Percentiles rank a stretch among this genome's conserved stretches.
Evolutionary conservation across 2,329 filamentous ascomycete genomes (phyloP).

Genomic region (Aspergillus sp.): DNA sequence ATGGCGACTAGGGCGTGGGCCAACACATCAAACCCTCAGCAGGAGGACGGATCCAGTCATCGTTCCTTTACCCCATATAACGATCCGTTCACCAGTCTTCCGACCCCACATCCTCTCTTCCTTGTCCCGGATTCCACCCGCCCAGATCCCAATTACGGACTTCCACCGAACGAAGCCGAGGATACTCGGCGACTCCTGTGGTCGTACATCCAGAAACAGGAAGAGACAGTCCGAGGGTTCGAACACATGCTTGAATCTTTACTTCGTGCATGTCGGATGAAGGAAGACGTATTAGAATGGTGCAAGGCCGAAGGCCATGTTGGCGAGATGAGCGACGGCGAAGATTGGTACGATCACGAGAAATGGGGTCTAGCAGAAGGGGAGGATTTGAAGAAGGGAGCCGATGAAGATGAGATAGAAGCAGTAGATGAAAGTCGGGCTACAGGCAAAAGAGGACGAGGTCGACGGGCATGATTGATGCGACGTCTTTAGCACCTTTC

Average conservation of each 20-base stretch:
- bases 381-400: conserved; percentile 54
- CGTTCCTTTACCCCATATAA: conserved; percentile 20
- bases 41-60: conserved; percentile 18
- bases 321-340: conserved; percentile 60
- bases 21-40: conserved; percentile 26
- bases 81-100: conserved; percentile 26
- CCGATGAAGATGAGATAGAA: conserved; percentile 55
- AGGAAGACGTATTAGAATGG: conserved; percentile 53
- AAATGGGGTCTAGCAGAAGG: conserved; percentile 52
- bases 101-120: conserved; percentile 51
- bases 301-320: conserved; percentile 58
- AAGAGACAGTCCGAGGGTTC: conserved; percentile 55
- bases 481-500: no score
- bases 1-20: conserved; percentile 43
- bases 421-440: conserved; percentile 36
- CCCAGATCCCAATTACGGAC: conserved; percentile 50
- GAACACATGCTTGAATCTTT: conserved; percentile 51
- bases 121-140: conserved; percentile 45
- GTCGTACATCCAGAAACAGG: conserved; percentile 60
- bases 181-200: conserved; percentile 55
- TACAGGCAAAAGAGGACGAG: conserved; percentile 34
- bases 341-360: conserved; percentile 60
- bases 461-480: conserved; percentile 29
- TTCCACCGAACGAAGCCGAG: conserved; percentile 54
- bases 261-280: conserved; percentile 53